phyloP scores from a whole-genome alignment of 2,329 filamentous ascomycete species.

The Emergomyces orientalis region DNA sequence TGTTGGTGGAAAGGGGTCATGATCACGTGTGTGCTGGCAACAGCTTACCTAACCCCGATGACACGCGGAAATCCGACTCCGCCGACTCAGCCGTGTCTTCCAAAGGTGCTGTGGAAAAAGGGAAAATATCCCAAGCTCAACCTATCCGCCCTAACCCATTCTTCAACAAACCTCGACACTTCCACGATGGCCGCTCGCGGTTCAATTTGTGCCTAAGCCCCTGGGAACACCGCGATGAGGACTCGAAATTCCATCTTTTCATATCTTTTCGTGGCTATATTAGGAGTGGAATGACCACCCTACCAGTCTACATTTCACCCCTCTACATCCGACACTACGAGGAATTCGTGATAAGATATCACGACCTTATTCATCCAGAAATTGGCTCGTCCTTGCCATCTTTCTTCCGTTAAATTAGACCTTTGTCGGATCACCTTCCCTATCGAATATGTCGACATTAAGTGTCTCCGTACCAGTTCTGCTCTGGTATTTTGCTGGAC shows the following conservation, averaged over 20 bases:
- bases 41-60: neutral
- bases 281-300: neutral
- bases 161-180: neutral
- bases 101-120: too few species aligned
- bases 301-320: neutral
- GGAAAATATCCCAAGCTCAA: neutral
- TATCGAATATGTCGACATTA: neutral
- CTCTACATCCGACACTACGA: neutral
- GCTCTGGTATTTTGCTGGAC: constrained; percentile 16
- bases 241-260: too few species aligned
- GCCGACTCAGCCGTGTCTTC: neutral
- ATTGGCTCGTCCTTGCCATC: neutral
- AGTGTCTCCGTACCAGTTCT: neutral
- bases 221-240: neutral
- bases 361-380: neutral
- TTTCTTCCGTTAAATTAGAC: neutral
- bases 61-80: neutral
- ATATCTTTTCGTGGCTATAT: neutral
- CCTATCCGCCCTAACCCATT: too few species aligned
- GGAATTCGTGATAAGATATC: neutral
- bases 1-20: too few species aligned
- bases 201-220: neutral
- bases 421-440: too few species aligned
- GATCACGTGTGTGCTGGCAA: neutral
- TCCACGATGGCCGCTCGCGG: neutral